Percentiles rank a stretch among this genome's conserved stretches.
phyloP scores from a whole-genome alignment of 805 yeast species.

The Candida tammaniensis region DNA sequence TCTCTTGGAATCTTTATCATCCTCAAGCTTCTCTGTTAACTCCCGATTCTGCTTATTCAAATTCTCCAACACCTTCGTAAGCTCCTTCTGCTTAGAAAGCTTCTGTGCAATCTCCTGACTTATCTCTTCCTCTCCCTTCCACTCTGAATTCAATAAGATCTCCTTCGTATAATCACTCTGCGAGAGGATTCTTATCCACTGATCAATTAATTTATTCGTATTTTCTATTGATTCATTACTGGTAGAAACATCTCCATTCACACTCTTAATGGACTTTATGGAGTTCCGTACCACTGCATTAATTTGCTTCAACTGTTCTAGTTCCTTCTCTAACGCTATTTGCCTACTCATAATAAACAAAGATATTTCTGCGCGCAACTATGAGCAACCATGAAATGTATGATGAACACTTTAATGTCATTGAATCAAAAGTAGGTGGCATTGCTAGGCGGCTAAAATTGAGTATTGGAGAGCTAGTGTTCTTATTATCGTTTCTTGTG shows the following conservation, averaged over 20 bases:
- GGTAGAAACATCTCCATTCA: constrained; percentile 27
- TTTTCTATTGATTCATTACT: constrained; percentile 43
- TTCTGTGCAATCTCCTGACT: constrained; percentile 18
- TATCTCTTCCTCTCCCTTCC: constrained; percentile 32
- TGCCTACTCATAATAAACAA: constrained; percentile 12
- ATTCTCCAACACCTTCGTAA: constrained; percentile 22
- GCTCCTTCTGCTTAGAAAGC: constrained; percentile 18
- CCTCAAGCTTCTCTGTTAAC: constrained; percentile 19
- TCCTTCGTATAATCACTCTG: constrained; percentile 56
- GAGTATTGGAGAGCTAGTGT: constrained; percentile 23
- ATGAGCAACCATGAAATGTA: constrained; percentile 4
- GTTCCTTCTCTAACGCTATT: constrained; percentile 23
- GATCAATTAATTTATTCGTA: constrained; percentile 49
- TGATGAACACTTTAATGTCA: constrained; percentile 4
- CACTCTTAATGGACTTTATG: constrained; percentile 24
- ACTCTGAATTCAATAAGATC: constrained; percentile 40
- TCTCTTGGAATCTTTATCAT: constrained; percentile 2
- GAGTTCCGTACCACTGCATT: constrained; percentile 31
- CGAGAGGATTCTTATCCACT: constrained; percentile 61
- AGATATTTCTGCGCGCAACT: constrained; percentile 1
- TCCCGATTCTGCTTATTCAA: constrained; percentile 26
- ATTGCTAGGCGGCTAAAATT: neutral
- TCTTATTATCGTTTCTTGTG: constrained; percentile 29
- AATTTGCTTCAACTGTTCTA: constrained; percentile 28
- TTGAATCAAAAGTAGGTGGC: neutral